Evolutionary conservation across 257 asterid genomes (phyloP).

Genomic region (Fraxinus excelsior): DNA sequence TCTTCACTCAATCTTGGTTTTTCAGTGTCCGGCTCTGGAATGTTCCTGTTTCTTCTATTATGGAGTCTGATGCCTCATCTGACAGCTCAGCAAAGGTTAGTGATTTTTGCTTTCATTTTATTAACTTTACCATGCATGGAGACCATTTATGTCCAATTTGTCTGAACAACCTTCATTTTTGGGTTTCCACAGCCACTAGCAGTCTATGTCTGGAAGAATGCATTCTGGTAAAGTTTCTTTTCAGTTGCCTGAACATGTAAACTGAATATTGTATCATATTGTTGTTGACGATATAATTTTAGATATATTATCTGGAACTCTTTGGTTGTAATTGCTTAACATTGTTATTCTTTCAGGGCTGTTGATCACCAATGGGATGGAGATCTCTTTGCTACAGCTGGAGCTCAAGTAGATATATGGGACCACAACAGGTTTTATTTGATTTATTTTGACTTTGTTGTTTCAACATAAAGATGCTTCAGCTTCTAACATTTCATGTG

Average conservation of each 20-base stretch:
- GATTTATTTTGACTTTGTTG: background rate
- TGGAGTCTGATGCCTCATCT: conserved; percentile 41
- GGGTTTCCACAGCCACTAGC: conserved; percentile 64
- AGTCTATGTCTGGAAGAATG: conserved; percentile 75
- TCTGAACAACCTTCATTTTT: conserved; percentile 27
- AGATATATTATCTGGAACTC: background rate
- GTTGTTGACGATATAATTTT: conserved; percentile 3
- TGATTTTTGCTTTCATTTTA: conserved; percentile 20
- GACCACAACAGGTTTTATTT: conserved; percentile 81
- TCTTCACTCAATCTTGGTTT: conserved; percentile 23
- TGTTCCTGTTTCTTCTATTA: conserved; percentile 61
- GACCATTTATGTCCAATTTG: conserved; percentile 12
- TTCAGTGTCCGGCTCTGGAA: conserved; percentile 92
- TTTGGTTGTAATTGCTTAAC: conserved; percentile 2
- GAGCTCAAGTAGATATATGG: conserved; percentile 98
- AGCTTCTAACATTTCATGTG: conserved; percentile 20
- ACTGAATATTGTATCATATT: background rate
- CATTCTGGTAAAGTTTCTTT: conserved; percentile 63
- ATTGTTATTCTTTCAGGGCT: conserved; percentile 53
- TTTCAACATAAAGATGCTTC: background rate
- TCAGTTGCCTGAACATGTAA: conserved; percentile 18
- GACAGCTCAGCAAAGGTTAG: conserved; percentile 52
- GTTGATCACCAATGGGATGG: conserved; percentile 95
- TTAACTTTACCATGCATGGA: conserved; percentile 13
- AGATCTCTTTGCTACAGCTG: conserved; percentile 92